Percentiles rank a stretch among this genome's conserved stretches.
Evolutionary conservation across 2,329 filamentous ascomycete genomes (phyloP).

Genomic region (Alternaria solani): DNA sequence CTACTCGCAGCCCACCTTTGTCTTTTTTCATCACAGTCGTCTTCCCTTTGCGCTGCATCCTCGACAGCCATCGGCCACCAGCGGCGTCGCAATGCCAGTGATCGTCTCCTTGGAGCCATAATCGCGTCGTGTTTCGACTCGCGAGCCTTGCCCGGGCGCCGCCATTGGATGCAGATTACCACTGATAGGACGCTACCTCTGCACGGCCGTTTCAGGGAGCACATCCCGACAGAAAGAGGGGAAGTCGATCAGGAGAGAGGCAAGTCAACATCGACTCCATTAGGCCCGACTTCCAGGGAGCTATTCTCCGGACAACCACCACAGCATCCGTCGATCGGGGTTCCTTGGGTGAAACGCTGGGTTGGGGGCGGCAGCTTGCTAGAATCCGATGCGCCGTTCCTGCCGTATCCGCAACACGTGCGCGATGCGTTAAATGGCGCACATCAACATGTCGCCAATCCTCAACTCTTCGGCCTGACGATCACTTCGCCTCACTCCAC

Average conservation of each 20-base stretch:
- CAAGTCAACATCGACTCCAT: background rate
- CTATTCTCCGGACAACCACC: background rate
- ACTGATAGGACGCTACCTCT: slow-evolving; percentile 11
- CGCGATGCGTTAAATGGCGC: slow-evolving; percentile 2
- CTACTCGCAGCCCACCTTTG: slow-evolving; percentile 2
- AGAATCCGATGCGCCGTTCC: slow-evolving; percentile 16
- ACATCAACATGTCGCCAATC: slow-evolving; percentile 2
- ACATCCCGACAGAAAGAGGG: slow-evolving; percentile 15
- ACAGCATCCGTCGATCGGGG: slow-evolving; percentile 7
- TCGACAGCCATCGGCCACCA: background rate
- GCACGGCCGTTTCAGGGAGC: slow-evolving; percentile 18
- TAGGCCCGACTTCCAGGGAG: slow-evolving; percentile 4
- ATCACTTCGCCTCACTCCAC: slow-evolving; percentile 2
- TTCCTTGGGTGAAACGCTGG: background rate
- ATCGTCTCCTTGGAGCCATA: slow-evolving; percentile 5
- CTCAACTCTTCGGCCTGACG: background rate
- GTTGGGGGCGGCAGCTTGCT: slow-evolving; percentile 6
- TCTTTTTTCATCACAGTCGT: background rate
- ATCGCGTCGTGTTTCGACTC: slow-evolving; percentile 13
- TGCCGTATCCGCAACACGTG: slow-evolving; percentile 14
- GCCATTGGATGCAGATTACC: slow-evolving; percentile 6
- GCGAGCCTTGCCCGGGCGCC: background rate
- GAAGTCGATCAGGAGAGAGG: slow-evolving; percentile 13
- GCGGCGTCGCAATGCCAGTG: slow-evolving; percentile 3
- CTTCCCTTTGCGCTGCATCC: background rate